These are phyloP conservation scores for Nissolia schottii DNA, from an alignment of 306 rosid genomes.

Conservation along the genomic window DNA sequence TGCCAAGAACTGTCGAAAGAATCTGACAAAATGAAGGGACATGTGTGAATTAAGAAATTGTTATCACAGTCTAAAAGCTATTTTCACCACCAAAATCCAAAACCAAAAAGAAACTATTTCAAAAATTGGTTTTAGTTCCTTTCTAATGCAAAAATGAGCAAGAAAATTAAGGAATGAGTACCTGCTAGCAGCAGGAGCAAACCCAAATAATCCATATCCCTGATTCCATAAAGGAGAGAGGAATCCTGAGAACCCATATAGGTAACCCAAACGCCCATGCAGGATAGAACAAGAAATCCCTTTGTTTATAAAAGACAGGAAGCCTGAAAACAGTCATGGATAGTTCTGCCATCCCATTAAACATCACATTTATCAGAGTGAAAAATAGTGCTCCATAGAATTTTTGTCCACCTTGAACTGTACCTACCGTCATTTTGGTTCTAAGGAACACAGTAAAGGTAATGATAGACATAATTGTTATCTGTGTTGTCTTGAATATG, in stretches of 20 bases:
- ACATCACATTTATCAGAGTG: slow-evolving; percentile 54
- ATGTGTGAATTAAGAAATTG: background rate
- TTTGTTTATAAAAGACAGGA: slow-evolving; percentile 69
- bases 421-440: slow-evolving; percentile 57
- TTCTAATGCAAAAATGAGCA: background rate
- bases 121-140: background rate
- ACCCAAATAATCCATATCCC: slow-evolving; percentile 69
- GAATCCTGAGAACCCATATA: slow-evolving; percentile 68
- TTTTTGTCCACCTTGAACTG: slow-evolving; percentile 45
- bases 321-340: slow-evolving; percentile 50
- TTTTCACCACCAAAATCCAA: background rate
- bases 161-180: background rate
- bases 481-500: slow-evolving; percentile 55
- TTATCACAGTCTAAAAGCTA: background rate
- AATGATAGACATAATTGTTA: slow-evolving; percentile 46
- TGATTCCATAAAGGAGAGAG: slow-evolving; percentile 56
- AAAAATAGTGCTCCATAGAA: slow-evolving; percentile 65
- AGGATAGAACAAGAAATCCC: slow-evolving; percentile 67
- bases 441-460: slow-evolving; percentile 58
- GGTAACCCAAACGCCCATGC: slow-evolving; percentile 77
- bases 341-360: slow-evolving; percentile 66
- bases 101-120: background rate
- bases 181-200: slow-evolving; percentile 69
- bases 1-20: slow-evolving; percentile 48
- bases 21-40: slow-evolving; percentile 28